phyloP scores from a whole-genome alignment of 805 yeast genomes.

The Starmera caribaea region DNA sequence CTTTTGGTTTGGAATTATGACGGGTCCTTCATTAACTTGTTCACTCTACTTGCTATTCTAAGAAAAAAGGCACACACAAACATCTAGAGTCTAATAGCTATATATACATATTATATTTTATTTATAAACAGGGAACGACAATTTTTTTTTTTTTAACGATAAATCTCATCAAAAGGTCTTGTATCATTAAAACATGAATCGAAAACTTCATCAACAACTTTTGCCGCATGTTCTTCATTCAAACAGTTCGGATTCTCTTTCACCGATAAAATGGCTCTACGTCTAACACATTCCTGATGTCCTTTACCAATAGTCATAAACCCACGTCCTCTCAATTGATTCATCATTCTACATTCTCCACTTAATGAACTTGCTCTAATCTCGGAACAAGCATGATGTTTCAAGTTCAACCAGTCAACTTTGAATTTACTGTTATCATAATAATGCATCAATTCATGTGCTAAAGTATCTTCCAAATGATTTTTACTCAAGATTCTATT shows the following conservation, averaged over 20 bases:
- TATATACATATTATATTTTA: background rate
- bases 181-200: conserved; percentile 90
- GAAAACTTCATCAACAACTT: conserved; percentile 82
- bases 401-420: conserved; percentile 75
- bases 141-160: conserved; percentile 32
- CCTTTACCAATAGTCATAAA: conserved; percentile 56
- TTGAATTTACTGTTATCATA: conserved; percentile 85
- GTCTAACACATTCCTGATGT: conserved; percentile 82
- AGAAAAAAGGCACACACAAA: no score
- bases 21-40: conserved; percentile 86
- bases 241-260: conserved; percentile 79
- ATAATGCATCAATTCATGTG: conserved; percentile 91
- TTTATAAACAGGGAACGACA: background rate
- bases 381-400: conserved; percentile 96
- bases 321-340: conserved; percentile 51
- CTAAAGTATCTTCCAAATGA: conserved; percentile 82
- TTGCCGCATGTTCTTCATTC: conserved; percentile 61
- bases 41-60: conserved; percentile 73
- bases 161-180: conserved; percentile 90
- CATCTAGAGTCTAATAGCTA: background rate
- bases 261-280: conserved; percentile 84
- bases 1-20: conserved; percentile 87
- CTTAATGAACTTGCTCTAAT: conserved; percentile 86
- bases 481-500: conserved; percentile 58
- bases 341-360: conserved; percentile 90